phyloP scores from a whole-genome alignment of 2,329 filamentous ascomycete genomes.

The Mariannaea sp. region DNA sequence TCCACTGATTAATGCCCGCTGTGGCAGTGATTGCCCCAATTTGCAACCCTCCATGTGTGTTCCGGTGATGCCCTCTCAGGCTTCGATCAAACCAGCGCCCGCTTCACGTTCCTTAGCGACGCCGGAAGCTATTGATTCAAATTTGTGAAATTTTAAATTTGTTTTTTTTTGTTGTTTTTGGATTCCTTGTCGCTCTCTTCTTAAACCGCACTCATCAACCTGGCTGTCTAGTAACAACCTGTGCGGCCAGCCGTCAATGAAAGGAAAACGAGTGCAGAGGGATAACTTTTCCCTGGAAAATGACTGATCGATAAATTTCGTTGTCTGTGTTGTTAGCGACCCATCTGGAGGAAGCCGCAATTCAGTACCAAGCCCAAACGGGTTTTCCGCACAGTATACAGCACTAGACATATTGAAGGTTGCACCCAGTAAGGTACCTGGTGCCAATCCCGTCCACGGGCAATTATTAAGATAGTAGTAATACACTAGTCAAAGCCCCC shows the following conservation, averaged over 20 bases:
- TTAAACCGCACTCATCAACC: slow-evolving; percentile 16
- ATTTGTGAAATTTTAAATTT: too few relatives aligned
- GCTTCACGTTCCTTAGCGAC: slow-evolving; percentile 1
- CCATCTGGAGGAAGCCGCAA: slow-evolving; percentile 7
- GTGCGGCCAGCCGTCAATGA: slow-evolving; percentile 23
- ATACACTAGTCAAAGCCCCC: too few relatives aligned
- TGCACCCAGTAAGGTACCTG: too few relatives aligned
- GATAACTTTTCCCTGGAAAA: neutral
- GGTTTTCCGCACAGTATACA: neutral
- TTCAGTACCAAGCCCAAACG: slow-evolving; percentile 11
- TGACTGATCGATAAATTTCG: slow-evolving; percentile 4
- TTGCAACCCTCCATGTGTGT: slow-evolving; percentile 9
- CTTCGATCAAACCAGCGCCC: neutral
- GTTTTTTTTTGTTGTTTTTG: neutral
- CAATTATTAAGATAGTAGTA: too few relatives aligned
- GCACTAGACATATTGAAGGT: too few relatives aligned
- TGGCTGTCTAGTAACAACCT: slow-evolving; percentile 43
- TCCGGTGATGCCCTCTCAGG: neutral
- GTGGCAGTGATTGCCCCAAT: neutral
- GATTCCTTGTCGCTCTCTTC: neutral
- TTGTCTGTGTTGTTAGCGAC: slow-evolving; percentile 3
- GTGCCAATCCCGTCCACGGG: too few relatives aligned
- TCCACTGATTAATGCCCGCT: neutral
- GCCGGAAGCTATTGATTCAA: too few relatives aligned
- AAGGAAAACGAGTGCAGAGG: neutral